phyloP scores from a whole-genome alignment of 2,329 filamentous ascomycete species.

The Dothideomycetes sp. region DNA sequence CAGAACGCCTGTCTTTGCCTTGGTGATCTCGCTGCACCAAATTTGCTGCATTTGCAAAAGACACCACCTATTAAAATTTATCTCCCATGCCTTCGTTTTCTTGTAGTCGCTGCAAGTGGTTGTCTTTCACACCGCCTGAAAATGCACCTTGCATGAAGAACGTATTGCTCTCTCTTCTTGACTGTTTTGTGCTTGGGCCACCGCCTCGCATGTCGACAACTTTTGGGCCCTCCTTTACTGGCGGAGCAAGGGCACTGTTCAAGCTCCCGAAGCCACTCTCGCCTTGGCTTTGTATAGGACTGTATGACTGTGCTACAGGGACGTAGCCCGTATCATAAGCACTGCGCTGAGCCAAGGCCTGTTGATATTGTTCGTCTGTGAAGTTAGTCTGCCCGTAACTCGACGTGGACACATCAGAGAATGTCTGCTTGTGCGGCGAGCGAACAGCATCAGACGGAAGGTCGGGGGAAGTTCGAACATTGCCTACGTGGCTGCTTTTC shows the following conservation, averaged over 20 bases:
- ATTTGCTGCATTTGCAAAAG: not conserved
- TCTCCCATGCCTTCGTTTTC: not conserved
- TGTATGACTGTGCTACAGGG: conserved; percentile 17
- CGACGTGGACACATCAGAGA: conserved; percentile 54
- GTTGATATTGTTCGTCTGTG: not conserved
- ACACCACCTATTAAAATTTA: no score
- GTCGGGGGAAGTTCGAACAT: conserved; percentile 9
- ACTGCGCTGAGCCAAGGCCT: not conserved
- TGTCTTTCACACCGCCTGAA: not conserved
- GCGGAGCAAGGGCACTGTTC: conserved; percentile 19
- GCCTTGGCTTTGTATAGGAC: conserved; percentile 12
- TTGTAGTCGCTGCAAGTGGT: not conserved
- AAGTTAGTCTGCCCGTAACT: conserved; percentile 3
- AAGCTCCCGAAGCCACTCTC: conserved; percentile 22
- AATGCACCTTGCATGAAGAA: conserved; percentile 4
- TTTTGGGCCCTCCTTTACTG: not conserved
- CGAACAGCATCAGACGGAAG: conserved; percentile 46
- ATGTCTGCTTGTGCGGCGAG: conserved; percentile 55
- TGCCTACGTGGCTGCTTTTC: conserved; percentile 32
- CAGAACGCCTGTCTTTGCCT: not conserved
- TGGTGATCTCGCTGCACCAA: not conserved
- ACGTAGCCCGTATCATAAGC: conserved; percentile 19
- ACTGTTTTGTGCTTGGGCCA: conserved; percentile 5
- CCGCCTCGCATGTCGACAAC: not conserved
- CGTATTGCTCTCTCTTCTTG: conserved; percentile 7